Base-by-base conservation (phyloP, 768 basidiomycete species). In the Leucogyrophana mollusca region DNA sequence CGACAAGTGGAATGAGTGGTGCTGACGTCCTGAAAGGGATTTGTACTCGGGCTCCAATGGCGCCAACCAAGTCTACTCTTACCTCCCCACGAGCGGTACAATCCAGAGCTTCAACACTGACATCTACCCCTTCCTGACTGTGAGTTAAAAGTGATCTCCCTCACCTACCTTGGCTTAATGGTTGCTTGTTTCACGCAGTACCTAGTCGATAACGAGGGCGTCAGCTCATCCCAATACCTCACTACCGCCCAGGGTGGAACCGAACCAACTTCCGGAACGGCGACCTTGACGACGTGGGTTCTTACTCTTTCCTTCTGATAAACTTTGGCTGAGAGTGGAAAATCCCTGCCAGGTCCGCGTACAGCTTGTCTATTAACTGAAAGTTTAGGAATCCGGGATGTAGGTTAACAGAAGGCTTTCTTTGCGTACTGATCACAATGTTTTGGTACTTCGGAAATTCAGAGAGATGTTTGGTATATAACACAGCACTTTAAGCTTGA, bases 201-300 rank as follows among this genome's bases (percentile, higher is more conserved):
- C 51, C 60, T 87, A 55, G 75, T 74, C 0, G 43, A 72, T 8
- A 64, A 70, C 37, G 65, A 74, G 25, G 68, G 72, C 4, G 51
- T 87, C 24, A 61, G 65, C 48, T 56, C 72, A 11, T 75, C 78
- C 3, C 76, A 86, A 54, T 86, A 73, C 64, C 68, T 86, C 43
- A 73, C 61, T 30, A 81, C 76, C 10, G 74, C 74, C 2, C 82
- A 86, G 55, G 82, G 72, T 6, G 85, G 85, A 5, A 80, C 79
- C 0, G 85, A 87, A 60, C 77, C 78, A 13, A 83, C 79, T 0
- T 71, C 70, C 9, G 83, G 83, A n/a, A 67, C 69, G 22, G 81
- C 77, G 9, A 74, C 69, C 0, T 62, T 85, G 7, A 73, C 68
- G 0, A 78, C 77, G 83, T 83, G 54, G 56, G 78, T 65, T 4